A percentile compares a stretch with the other conserved stretches of the same genome.
Evolutionary conservation across 2,329 filamentous ascomycete genomes (phyloP).

Genomic region (Colletotrichum musicola): DNA sequence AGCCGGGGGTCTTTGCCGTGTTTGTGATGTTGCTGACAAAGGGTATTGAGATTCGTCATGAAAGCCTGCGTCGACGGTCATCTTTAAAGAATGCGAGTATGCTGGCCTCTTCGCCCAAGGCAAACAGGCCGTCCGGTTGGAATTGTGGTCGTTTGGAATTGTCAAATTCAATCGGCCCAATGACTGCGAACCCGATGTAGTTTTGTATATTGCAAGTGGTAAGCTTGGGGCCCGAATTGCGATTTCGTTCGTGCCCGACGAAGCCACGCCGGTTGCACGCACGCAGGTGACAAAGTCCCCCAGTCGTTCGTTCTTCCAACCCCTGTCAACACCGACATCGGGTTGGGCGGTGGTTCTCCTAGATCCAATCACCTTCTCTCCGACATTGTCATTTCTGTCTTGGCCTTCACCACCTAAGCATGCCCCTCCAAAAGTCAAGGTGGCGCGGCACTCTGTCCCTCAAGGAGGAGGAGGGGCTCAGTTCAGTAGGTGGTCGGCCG

Average conservation of each 20-base stretch:
- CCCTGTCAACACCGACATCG: not conserved
- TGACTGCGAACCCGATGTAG: constrained; percentile 7
- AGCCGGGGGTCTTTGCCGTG: not conserved
- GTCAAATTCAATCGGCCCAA: constrained; percentile 16
- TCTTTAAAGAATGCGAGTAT: constrained; percentile 20
- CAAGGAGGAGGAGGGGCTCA: not conserved
- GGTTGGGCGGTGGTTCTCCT: not conserved
- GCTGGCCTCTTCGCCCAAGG: not conserved
- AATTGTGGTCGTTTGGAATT: constrained; percentile 22
- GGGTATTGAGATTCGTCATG: not conserved
- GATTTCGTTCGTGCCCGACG: constrained; percentile 20
- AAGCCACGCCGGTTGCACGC: not conserved
- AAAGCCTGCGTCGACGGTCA: not conserved
- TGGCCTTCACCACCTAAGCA: not conserved
- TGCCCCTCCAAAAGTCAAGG: not conserved
- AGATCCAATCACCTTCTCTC: not conserved
- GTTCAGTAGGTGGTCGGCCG: constrained; percentile 2
- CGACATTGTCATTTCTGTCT: not conserved
- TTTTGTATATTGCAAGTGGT: constrained; percentile 19
- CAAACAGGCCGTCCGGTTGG: not conserved
- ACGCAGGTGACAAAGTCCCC: not conserved
- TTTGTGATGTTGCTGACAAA: not conserved
- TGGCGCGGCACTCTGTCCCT: not conserved
- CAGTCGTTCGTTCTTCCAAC: not conserved
- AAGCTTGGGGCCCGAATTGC: constrained; percentile 6